Evolutionary conservation across 2,329 filamentous ascomycete species (phyloP).

Genomic region (Aspergillus tubingensis): DNA sequence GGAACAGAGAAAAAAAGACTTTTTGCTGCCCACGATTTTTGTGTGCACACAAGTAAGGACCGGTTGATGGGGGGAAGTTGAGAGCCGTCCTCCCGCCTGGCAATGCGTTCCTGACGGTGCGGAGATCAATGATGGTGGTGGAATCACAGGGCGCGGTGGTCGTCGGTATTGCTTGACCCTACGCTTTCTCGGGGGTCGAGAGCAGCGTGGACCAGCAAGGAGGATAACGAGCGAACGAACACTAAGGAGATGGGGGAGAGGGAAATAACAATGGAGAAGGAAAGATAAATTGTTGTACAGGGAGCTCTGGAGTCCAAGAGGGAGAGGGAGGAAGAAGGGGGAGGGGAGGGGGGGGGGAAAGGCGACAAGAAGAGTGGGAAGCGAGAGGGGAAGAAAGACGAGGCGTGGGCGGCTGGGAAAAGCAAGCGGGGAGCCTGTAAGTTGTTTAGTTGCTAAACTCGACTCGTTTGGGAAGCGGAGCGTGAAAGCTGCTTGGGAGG

Average conservation of each 20-base stretch:
- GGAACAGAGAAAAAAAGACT: conserved; percentile 12
- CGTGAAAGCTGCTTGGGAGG: neutral
- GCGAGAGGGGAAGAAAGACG: conserved; percentile 22
- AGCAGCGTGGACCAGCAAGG: conserved; percentile 13
- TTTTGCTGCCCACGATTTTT: conserved; percentile 12
- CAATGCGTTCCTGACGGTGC: conserved; percentile 30
- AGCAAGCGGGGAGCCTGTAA: conserved; percentile 18
- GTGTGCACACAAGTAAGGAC: conserved; percentile 26
- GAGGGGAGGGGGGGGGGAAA: conserved; percentile 24
- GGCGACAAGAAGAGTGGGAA: conserved; percentile 24
- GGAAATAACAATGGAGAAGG: conserved; percentile 20
- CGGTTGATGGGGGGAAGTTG: conserved; percentile 15
- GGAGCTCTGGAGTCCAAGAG: conserved; percentile 16
- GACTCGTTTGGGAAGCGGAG: neutral
- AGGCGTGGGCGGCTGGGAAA: conserved; percentile 21
- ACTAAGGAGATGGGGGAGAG: conserved; percentile 7
- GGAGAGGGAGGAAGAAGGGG: conserved; percentile 18
- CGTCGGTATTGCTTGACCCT: conserved; percentile 15
- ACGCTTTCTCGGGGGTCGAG: conserved; percentile 18
- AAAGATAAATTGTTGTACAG: conserved; percentile 33
- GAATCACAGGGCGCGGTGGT: conserved; percentile 25
- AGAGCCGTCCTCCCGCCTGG: conserved; percentile 15
- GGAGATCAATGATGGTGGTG: conserved; percentile 34
- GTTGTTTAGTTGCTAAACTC: neutral
- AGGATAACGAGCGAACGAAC: conserved; percentile 30